Evolutionary conservation across 306 rosid species (phyloP).

Genomic region (Quercus suber): DNA sequence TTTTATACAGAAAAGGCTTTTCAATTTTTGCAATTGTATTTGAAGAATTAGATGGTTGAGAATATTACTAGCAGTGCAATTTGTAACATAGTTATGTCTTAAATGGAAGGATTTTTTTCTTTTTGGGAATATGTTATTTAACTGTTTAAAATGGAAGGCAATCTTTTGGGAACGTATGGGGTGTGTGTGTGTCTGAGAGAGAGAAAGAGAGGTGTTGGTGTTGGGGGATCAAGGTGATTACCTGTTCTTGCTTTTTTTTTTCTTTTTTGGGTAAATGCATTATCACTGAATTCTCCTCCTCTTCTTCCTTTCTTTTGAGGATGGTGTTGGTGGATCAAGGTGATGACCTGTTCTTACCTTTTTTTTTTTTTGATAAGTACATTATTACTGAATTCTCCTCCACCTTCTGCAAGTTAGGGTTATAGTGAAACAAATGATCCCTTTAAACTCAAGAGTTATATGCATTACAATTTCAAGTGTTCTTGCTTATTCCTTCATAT

Average conservation of each 20-base stretch:
- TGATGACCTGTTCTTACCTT: background rate
- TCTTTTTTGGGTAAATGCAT: too few species aligned
- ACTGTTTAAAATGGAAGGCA: background rate
- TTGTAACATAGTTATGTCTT: background rate
- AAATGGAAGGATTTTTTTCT: background rate
- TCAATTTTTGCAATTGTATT: background rate
- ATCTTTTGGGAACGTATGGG: background rate
- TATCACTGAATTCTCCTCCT: background rate
- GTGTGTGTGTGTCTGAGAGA: background rate
- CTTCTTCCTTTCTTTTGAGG: background rate
- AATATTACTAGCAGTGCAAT: background rate
- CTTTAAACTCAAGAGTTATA: background rate
- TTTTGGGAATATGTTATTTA: background rate
- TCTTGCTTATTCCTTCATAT: background rate
- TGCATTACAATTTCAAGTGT: background rate
- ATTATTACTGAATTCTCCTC: background rate
- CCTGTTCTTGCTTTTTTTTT: background rate
- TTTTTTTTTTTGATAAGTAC: too few species aligned
- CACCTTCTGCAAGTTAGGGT: background rate
- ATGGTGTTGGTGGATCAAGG: background rate
- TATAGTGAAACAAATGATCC: background rate
- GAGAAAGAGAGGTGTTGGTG: background rate
- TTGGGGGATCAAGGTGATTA: background rate
- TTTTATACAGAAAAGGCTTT: background rate
- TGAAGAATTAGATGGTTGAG: background rate